Evolutionary conservation across 495 filamentous ascomycete species (phyloP), one percentile per base, ranked within the genome.

Genomic region (Talaromyces nanjingensis): DNA sequence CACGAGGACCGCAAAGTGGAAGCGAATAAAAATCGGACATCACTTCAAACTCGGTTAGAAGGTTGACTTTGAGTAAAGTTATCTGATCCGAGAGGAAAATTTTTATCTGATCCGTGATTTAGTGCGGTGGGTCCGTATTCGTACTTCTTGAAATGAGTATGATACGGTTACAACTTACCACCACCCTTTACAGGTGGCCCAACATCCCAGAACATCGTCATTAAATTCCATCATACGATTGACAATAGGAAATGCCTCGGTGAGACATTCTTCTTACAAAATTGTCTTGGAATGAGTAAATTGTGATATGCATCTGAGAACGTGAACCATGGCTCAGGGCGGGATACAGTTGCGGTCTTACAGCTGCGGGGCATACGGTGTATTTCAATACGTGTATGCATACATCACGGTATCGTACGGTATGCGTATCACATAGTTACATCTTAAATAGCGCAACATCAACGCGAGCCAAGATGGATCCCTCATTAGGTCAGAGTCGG

Each of bases 81-180:
- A 59, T 59, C 56, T 59, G 33, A 59, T 59, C 33, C 33, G 56
- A 34, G n/a, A 27, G 20, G 9, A 25, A 55, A 55, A 53, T 20
- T 49, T 25, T 59, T 34, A 59, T 59, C 56, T 59, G 33, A 59
- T 59, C 33, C 33, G 56, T 33, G 56, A 59, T 59, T 31, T 59
- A 59, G 29, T 37, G 31, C 6, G 29, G 29, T 59, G 56, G 56
- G 55, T 14, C 55, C 5, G 55, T 58, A 59, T 56, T 24, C 54
- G 11, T 56, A 14, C 9, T n/a, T 49, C 20, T 49, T 0, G 1
- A 7, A 22, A 3, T 2, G 39, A 4, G 6, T 20, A 49, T 4
- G 5, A 12, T 49, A 49, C 16, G n/a, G 2, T 49, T 49, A 45
- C 39, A 16, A 20, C 14, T 49, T 49, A 45, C 39, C 39, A 20